Percentiles rank a stretch among this genome's conserved stretches.
These are phyloP conservation scores for Bryoerythrophyllum caledonicum DNA, from an alignment of 225 moss, liverwort and hornwort species.

Conservation along the genomic window DNA sequence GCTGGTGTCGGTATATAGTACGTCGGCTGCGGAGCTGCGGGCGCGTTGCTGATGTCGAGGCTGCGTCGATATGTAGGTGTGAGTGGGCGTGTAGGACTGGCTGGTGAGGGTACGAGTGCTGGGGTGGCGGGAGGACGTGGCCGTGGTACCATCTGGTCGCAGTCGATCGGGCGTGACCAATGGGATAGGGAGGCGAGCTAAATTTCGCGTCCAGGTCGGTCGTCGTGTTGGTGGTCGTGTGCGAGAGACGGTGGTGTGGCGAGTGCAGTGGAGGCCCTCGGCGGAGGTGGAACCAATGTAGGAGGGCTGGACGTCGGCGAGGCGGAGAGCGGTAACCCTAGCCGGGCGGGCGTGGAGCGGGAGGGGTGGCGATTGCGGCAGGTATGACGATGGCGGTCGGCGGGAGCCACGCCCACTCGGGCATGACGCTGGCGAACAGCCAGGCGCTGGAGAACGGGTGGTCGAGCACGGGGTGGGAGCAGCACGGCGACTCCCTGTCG, in stretches of 20 bases:
- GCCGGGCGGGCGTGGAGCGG: neutral
- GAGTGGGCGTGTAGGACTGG: neutral
- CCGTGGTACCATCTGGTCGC: slow-evolving; percentile 3
- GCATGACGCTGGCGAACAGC: slow-evolving; percentile 6
- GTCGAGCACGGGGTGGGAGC: slow-evolving; percentile 52
- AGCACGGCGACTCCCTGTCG: slow-evolving; percentile 44
- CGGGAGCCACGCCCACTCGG: slow-evolving; percentile 38
- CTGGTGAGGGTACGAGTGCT: neutral
- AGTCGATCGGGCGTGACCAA: slow-evolving; percentile 16
- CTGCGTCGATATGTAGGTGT: neutral
- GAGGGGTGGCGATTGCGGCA: neutral
- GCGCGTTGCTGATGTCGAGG: neutral
- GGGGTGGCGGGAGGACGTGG: neutral
- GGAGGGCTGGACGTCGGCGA: slow-evolving; percentile 12
- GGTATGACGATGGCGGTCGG: slow-evolving; percentile 56
- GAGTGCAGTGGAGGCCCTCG: neutral
- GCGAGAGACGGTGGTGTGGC: neutral
- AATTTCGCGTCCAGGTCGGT: slow-evolving; percentile 4
- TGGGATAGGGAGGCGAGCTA: neutral
- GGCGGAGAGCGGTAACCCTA: slow-evolving; percentile 34
- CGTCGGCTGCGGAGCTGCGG: neutral
- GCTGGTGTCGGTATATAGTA: neutral
- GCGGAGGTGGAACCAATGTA: slow-evolving; percentile 29
- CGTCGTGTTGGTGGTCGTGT: slow-evolving; percentile 5
- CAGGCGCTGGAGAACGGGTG: slow-evolving; percentile 45